phyloP scores from a whole-genome alignment of 2,329 filamentous ascomycete genomes.

The Calonectria multiphialidica region DNA sequence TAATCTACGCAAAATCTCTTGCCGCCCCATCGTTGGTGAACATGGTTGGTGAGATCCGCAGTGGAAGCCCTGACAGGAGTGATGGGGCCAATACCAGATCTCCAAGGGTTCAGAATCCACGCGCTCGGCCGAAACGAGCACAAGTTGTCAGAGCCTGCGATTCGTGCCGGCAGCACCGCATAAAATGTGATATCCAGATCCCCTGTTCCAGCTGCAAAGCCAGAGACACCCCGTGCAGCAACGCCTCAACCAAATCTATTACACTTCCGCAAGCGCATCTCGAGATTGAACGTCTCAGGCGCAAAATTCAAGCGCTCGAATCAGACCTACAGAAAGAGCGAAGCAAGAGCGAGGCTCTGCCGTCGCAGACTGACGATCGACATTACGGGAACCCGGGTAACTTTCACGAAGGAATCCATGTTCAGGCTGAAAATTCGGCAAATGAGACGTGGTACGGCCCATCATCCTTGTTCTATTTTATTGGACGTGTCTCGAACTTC shows the following conservation, averaged over 20 bases:
- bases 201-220: conserved; percentile 9
- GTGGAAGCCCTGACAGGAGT: background rate
- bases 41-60: background rate
- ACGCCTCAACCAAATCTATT: conserved; percentile 1
- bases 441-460: conserved; percentile 24
- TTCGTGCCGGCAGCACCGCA: conserved; percentile 17
- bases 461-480: conserved; percentile 24
- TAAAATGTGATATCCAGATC: conserved; percentile 22
- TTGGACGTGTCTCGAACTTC: conserved; percentile 5
- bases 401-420: conserved; percentile 10
- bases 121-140: conserved; percentile 3
- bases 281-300: conserved; percentile 17
- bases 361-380: background rate
- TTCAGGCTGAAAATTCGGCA: conserved; percentile 6
- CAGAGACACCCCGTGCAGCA: conserved; percentile 10
- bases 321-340: conserved; percentile 11
- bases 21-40: background rate
- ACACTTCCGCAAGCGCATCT: conserved; percentile 9
- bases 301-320: conserved; percentile 12
- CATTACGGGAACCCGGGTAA: background rate
- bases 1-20: background rate
- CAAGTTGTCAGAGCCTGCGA: conserved; percentile 25
- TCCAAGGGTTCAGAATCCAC: background rate
- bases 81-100: background rate
- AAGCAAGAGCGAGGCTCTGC: background rate